A percentile compares a stretch with the other conserved stretches of the same genome.
Conservation (phyloP, 2,329 filamentous ascomycete genomes). For the Meredithiella fracta region DNA sequence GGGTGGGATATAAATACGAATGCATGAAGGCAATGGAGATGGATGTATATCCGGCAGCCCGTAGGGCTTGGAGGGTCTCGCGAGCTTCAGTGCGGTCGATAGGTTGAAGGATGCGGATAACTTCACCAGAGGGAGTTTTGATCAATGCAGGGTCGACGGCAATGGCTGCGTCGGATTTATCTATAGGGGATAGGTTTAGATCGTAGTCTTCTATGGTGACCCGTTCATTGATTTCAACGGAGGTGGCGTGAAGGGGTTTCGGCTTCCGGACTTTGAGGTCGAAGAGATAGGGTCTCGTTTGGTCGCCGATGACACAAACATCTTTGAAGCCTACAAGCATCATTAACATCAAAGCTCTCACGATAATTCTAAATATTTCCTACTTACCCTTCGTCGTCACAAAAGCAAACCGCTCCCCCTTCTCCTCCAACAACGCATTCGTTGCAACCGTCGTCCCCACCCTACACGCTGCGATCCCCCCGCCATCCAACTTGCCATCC, state of each 20-base stretch:
- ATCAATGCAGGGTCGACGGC: slow-evolving; percentile 36
- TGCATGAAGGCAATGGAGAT: slow-evolving; percentile 88
- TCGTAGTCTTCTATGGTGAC: slow-evolving; percentile 54
- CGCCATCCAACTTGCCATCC: slow-evolving; percentile 19
- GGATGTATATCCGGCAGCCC: slow-evolving; percentile 52
- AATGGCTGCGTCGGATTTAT: slow-evolving; percentile 27
- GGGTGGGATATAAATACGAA: slow-evolving; percentile 75
- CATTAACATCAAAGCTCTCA: neutral
- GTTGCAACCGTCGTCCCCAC: slow-evolving; percentile 74
- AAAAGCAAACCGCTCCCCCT: slow-evolving; percentile 54
- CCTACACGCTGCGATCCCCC: slow-evolving; percentile 44
- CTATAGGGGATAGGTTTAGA: slow-evolving; percentile 31
- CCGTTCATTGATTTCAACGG: slow-evolving; percentile 59
- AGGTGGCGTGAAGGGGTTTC: slow-evolving; percentile 51
- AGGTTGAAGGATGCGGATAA: slow-evolving; percentile 46
- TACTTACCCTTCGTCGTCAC: slow-evolving; percentile 43
- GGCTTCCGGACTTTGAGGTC: slow-evolving; percentile 53
- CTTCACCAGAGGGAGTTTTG: slow-evolving; percentile 49
- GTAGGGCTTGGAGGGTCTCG: slow-evolving; percentile 41
- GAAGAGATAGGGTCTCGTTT: slow-evolving; percentile 56
- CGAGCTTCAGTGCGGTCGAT: slow-evolving; percentile 39
- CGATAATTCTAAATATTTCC: neutral
- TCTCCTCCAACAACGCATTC: slow-evolving; percentile 58
- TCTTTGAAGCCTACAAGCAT: slow-evolving; percentile 44
- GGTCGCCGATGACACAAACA: slow-evolving; percentile 55